Evolutionary conservation across 2,329 filamentous ascomycete genomes (phyloP).

Genomic region (Sarocladium brachiariae): DNA sequence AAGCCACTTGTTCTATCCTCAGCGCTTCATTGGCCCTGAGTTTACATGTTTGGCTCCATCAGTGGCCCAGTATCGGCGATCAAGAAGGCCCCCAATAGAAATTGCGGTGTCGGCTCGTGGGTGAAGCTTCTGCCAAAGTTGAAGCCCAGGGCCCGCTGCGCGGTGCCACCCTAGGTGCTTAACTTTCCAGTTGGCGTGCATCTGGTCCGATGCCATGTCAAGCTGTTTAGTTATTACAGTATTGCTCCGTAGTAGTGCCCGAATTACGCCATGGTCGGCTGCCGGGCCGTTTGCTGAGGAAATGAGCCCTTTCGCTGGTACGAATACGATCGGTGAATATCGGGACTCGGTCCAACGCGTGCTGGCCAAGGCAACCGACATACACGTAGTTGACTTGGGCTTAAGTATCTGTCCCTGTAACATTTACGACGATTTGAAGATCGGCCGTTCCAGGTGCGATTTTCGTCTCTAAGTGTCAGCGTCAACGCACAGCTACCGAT

Average conservation of each 20-base stretch:
- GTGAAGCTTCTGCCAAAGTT: background rate
- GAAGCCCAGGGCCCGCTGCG: background rate
- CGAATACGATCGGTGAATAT: conserved; percentile 7
- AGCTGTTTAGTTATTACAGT: no score
- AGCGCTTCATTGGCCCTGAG: background rate
- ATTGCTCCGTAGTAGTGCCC: no score
- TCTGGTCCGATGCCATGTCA: background rate
- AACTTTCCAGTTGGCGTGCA: background rate
- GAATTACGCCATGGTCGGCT: conserved; percentile 9
- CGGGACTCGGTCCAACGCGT: conserved; percentile 3
- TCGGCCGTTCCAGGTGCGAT: no score
- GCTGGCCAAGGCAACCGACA: no score
- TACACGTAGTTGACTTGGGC: no score
- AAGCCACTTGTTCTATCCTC: conserved; percentile 1
- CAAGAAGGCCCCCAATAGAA: background rate
- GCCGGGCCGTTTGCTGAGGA: background rate
- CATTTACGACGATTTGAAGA: no score
- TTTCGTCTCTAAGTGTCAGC: no score
- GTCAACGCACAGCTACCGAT: no score
- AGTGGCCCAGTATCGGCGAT: conserved; percentile 2
- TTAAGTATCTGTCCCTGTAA: no score
- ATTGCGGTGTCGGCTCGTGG: background rate
- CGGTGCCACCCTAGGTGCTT: background rate
- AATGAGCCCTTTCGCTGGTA: background rate
- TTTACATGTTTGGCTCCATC: background rate